A percentile compares a stretch with the other conserved stretches of the same genome.
Evolutionary conservation across 2,329 filamentous ascomycete species (phyloP).

Genomic region (Colletotrichum sp.): DNA sequence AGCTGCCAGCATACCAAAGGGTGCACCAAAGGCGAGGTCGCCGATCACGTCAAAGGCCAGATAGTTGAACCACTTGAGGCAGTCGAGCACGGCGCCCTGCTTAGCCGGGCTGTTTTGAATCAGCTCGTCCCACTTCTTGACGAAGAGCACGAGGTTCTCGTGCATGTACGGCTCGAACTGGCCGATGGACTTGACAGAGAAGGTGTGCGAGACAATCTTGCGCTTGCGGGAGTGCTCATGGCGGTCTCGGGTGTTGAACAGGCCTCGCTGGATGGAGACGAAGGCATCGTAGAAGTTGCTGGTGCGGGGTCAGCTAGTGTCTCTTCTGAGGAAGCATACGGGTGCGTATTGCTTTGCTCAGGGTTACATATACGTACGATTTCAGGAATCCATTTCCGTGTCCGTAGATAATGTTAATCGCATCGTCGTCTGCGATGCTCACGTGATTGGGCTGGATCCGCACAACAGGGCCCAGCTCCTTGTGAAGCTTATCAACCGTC

Average conservation of each 20-base stretch:
- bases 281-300: slow-evolving; percentile 92
- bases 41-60: slow-evolving; percentile 26
- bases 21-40: slow-evolving; percentile 25
- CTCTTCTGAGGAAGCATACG: neutral
- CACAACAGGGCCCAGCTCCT: slow-evolving; percentile 79
- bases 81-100: slow-evolving; percentile 64
- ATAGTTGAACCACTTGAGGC: slow-evolving; percentile 46
- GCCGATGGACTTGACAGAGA: slow-evolving; percentile 78
- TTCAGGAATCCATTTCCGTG: slow-evolving; percentile 80
- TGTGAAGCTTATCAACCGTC: slow-evolving; percentile 74
- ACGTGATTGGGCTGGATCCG: slow-evolving; percentile 86
- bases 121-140: slow-evolving; percentile 74
- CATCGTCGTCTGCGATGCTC: slow-evolving; percentile 80
- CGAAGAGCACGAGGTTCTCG: slow-evolving; percentile 76
- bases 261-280: slow-evolving; percentile 81
- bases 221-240: slow-evolving; percentile 86
- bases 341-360: neutral
- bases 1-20: slow-evolving; percentile 23
- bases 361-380: slow-evolving; percentile 48
- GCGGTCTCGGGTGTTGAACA: slow-evolving; percentile 89
- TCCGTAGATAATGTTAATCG: slow-evolving; percentile 79
- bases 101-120: slow-evolving; percentile 31
- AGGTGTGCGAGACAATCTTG: slow-evolving; percentile 87
- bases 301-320: neutral
- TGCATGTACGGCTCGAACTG: slow-evolving; percentile 93